Percentiles rank a stretch among this genome's conserved stretches.
Conservation (phyloP, 2,329 filamentous ascomycete species). For the Dendrostoma leiphaemia region DNA sequence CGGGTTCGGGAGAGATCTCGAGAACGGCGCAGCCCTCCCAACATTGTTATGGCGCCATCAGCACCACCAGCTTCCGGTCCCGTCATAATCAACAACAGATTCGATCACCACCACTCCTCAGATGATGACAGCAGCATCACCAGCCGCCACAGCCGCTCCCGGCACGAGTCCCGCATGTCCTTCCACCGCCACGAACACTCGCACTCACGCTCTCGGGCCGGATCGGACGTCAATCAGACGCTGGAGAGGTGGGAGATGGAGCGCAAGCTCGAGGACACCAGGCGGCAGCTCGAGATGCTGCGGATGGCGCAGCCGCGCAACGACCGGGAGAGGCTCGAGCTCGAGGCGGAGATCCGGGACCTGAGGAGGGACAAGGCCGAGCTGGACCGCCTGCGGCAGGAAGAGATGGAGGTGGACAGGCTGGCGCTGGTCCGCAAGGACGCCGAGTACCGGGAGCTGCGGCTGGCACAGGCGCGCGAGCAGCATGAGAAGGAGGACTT, state of each 20-base stretch:
- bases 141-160: constrained; percentile 30
- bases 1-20: constrained; percentile 43
- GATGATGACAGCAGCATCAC: constrained; percentile 38
- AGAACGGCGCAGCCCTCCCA: constrained; percentile 44
- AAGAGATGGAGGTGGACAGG: constrained; percentile 27
- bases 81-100: constrained; percentile 58
- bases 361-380: constrained; percentile 37
- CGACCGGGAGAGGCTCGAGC: constrained; percentile 31
- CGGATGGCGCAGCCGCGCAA: constrained; percentile 23
- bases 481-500: constrained; percentile 21
- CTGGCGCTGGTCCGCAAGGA: constrained; percentile 35
- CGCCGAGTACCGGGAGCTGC: constrained; percentile 34
- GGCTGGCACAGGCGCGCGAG: constrained; percentile 9
- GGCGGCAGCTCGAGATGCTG: constrained; percentile 18
- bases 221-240: constrained; percentile 32
- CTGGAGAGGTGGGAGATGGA: constrained; percentile 40
- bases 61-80: constrained; percentile 35
- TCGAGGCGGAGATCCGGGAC: constrained; percentile 33
- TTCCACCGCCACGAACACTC: constrained; percentile 25
- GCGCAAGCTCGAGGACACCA: constrained; percentile 18
- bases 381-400: constrained; percentile 37
- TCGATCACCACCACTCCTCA: constrained; percentile 39
- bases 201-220: constrained; percentile 27
- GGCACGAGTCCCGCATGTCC: constrained; percentile 22
- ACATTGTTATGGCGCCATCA: constrained; percentile 27